Percentiles rank a stretch among this genome's conserved stretches.
phyloP scores from a whole-genome alignment of 2,329 filamentous ascomycete species.

The Aspergillus pseudonomiae region DNA sequence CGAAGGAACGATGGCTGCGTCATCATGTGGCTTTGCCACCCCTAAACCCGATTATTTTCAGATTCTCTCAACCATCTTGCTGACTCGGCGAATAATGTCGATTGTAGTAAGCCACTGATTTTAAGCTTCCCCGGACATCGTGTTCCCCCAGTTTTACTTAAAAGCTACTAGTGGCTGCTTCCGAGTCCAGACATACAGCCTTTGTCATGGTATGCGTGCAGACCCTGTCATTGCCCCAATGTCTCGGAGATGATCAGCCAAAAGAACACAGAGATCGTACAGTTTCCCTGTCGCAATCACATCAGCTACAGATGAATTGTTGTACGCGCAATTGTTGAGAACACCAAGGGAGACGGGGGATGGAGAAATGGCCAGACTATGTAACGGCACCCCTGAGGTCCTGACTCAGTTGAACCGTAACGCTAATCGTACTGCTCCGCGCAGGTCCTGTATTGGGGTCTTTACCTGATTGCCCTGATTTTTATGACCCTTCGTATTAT shows the following conservation, averaged over 20 bases:
- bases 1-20: neutral
- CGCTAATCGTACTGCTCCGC: neutral
- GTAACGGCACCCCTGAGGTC: neutral
- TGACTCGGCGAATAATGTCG: neutral
- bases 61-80: too few relatives aligned
- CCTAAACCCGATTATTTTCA: neutral
- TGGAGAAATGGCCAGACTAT: constrained; percentile 1
- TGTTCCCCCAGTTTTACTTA: neutral
- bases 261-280: neutral
- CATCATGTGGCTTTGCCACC: neutral
- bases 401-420: neutral
- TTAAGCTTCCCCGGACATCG: neutral
- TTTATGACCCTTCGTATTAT: neutral
- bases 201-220: neutral
- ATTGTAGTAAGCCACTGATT: neutral
- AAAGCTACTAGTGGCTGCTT: neutral
- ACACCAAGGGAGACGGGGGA: neutral
- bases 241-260: neutral
- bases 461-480: neutral
- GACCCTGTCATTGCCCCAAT: neutral
- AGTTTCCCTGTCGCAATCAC: neutral
- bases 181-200: neutral
- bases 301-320: neutral
- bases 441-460: neutral
- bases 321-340: neutral